Evolutionary conservation across 441 rosid genomes (phyloP).

Genomic region (Eruca vesicaria): DNA sequence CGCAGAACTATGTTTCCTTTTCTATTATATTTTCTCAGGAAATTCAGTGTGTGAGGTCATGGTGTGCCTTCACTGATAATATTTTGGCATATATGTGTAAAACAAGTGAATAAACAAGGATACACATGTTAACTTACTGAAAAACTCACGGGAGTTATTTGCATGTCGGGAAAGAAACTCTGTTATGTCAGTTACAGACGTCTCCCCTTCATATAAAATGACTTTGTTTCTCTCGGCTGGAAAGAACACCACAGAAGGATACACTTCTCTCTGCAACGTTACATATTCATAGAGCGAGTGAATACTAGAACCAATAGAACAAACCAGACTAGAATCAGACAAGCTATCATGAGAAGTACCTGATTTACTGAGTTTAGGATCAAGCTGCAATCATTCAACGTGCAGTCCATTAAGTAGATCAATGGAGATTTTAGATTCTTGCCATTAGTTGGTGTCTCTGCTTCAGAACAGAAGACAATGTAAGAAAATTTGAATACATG

Average conservation of each 20-base stretch:
- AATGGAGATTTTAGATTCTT: constrained; percentile 47
- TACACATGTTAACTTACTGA: constrained; percentile 42
- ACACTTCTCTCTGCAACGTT: constrained; percentile 72
- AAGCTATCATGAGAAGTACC: constrained; percentile 45
- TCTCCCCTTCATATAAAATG: constrained; percentile 67
- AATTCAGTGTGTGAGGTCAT: neutral
- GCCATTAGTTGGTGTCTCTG: constrained; percentile 50
- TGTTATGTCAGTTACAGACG: constrained; percentile 64
- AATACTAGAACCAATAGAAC: neutral
- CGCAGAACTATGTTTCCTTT: neutral
- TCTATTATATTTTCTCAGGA: neutral
- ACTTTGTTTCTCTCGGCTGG: constrained; percentile 73
- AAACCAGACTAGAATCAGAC: constrained; percentile 1
- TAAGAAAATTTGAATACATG: neutral
- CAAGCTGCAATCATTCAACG: constrained; percentile 84
- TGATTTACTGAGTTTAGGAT: constrained; percentile 60
- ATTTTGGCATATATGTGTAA: neutral
- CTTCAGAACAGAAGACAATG: constrained; percentile 25
- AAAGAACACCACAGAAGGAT: constrained; percentile 79
- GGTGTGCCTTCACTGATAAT: neutral
- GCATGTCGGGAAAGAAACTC: constrained; percentile 73
- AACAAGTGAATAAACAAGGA: constrained; percentile 9
- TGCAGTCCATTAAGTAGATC: constrained; percentile 89
- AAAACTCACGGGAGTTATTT: constrained; percentile 53
- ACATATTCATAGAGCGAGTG: constrained; percentile 6